Base-by-base conservation (phyloP, 208 protist genomes). In the Leishmania lainsoni region DNA sequence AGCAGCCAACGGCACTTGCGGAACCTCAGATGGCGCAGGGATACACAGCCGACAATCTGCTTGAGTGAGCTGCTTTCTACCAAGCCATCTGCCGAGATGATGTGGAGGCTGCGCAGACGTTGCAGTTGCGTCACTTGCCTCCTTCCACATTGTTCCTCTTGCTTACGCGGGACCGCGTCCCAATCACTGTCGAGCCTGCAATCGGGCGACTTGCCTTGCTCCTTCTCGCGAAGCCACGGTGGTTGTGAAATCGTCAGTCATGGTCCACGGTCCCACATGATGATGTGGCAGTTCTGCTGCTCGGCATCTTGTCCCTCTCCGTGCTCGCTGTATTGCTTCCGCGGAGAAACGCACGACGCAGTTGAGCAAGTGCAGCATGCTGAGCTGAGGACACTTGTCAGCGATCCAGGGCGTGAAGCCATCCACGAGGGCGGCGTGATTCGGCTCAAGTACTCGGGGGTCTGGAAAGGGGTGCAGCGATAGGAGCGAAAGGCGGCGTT, bases 1-100 rank as follows among this genome's bases (percentile, higher is more conserved):
- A 82, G 51, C 61, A 82, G 49, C 79, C 79, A 82, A 17, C 72
- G 58, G 20, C 79, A 82, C 45, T 78, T 59, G 45, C 79, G 79
- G 59, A 82, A 16, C 0, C 26, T 51, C 29, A 82, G 12, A 22
- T 82, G 26, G 9, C 79, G 61, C 72, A 82, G 72, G 39, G 16
- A 4, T 0, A 49, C 32, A 26, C 79, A 82, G 59, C 22, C 72
- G 10, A 56, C 72, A 0, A 78, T 51, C 79, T 69, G 76, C 20
- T 82, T 69, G 0, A 82, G 63, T 20, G 79, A 77, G 73, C 72
- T 73, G 45, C 79, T 69, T 6, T 65, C 54, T 1, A 51, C 39
- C 10, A 2, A 75, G 29, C 6, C 79, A 59, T 72, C 79, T 29
- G 56, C 22, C 22, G 58, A 32, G 48, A 65, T 52, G 6, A 78